Evolutionary conservation across 108 stramenopile genomes (phyloP), one percentile per base, ranked within the genome.

Genomic region (Discostella pseudostelligera): DNA sequence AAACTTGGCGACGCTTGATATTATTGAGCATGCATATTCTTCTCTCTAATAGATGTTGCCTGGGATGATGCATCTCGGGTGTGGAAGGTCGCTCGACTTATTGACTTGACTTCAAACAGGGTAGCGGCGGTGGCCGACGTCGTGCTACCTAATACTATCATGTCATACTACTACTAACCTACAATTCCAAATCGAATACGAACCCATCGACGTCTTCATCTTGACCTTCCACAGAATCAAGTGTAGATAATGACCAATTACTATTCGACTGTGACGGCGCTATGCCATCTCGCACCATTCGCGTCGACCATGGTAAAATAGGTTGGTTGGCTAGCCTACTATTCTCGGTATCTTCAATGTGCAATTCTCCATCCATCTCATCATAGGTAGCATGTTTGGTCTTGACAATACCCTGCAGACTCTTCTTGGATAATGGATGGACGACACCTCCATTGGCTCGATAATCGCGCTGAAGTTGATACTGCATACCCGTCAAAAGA

Each of bases 401-500:
- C 59, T 53, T 32, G 29, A 67, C 42, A 10, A 67, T 43, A 20
- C 53, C 66, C 42, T 67, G 45, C 0, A 67, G 24, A 42, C 54
- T 67, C 66, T 67, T 56, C 32, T 35, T 42, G 42, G 55, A 54
- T 22, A 44, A 53, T 3, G 66, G 56, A 40, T 67, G 56, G 32
- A 56, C 66, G 43, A 46, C 40, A 4, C 43, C 40, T 0, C 43
- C 43, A 39, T 45, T 43, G 24, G 28, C 42, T 32, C 16, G 39
- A 56, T 11, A 53, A 54, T 51, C 54, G 26, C 66, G 66, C 66
- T 28, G 24, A 25, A 54, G 24, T 39, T 76, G 61, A 28, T 13
- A 2, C 17, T 55, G 56, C 74, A 76, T 76, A 14, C 74, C 74
- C 42, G 29, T 46, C 16, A 76, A 53, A 21, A 76, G 61, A 20